Evolutionary conservation across 1,139 yeast species (phyloP), one percentile per base, ranked within the genome.

Genomic region (Lodderomyces orthopsilosis): DNA sequence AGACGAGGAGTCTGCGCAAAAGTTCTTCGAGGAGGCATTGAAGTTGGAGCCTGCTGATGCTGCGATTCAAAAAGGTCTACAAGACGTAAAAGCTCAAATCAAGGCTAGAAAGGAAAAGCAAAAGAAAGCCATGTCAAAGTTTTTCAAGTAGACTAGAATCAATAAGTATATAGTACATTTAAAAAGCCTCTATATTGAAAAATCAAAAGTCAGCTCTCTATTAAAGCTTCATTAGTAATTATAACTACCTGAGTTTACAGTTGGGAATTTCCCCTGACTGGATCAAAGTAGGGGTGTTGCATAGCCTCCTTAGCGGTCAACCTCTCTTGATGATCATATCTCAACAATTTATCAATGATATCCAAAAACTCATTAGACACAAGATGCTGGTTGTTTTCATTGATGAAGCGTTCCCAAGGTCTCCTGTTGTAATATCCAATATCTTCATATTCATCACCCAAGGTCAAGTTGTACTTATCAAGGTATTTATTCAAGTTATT

Each of bases 281-380:
- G 62, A 47, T 65, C 70, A 51, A 85, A 85, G 58, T 82, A 88
- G 8, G 84, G 77, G 65, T 94, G 98, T 14, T 69, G 81, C 95
- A 94, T 85, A 18, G 98, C 97, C 65, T 94, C 98, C 62, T 78
- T 77, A 2, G 98, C 98, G 9, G 98, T 93, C 46, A 91, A 75
- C 57, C 99, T 80, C 61, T 86, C 91, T 61, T 90, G 96, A 61
- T 94, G 99, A 61, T 94, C 98, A 59, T 90, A 94, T 49, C 89
- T 79, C 55, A 94, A 72, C 54, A 94, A 68, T 52, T 83, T 77
- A 63, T 91, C 97, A 50, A 91, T 77, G 54, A 93, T 77, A 62
- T 90, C 96, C 50, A 93, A 71, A 37, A 89, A 84, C 45, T 85
- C 93, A 38, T 68, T 67, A 43, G 82, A 77, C 22, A 87, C 80